These are phyloP conservation scores for Aquilaria sinensis DNA, from an alignment of 345 rosid genomes.

Conservation along the genomic window DNA sequence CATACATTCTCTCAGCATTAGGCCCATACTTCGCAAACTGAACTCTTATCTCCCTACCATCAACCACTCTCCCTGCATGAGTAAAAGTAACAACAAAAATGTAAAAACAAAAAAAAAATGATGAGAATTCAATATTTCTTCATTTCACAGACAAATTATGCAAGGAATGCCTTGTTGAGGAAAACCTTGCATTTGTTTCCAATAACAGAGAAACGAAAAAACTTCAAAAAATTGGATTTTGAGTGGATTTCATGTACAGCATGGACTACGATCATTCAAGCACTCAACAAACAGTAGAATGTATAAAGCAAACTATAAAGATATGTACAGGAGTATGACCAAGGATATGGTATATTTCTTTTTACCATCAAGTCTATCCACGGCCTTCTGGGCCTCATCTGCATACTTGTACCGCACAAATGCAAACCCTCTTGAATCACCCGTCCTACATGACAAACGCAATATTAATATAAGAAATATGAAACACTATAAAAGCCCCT, in stretches of 20 bases:
- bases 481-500: neutral
- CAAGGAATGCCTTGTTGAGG: no score
- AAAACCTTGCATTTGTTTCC: no score
- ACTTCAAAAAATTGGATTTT: no score
- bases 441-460: constrained; percentile 25
- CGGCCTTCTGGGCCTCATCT: constrained; percentile 74
- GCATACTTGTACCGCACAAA: constrained; percentile 72
- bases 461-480: neutral
- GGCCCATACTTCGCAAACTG: constrained; percentile 99
- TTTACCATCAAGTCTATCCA: constrained; percentile 65
- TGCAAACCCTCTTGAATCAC: constrained; percentile 70
- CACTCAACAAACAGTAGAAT: neutral
- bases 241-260: no score
- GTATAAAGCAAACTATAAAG: no score
- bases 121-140: neutral
- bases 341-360: no score
- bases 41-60: constrained; percentile 93
- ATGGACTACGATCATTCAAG: no score
- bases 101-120: no score
- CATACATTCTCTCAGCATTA: constrained; percentile 92
- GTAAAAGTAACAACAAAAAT: neutral
- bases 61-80: constrained; percentile 78
- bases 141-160: neutral
- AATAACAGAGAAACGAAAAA: no score
- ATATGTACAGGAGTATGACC: no score